These are phyloP conservation scores for Diplotaxis tenuifolia DNA, from an alignment of 345 rosid genomes.

Conservation along the genomic window DNA sequence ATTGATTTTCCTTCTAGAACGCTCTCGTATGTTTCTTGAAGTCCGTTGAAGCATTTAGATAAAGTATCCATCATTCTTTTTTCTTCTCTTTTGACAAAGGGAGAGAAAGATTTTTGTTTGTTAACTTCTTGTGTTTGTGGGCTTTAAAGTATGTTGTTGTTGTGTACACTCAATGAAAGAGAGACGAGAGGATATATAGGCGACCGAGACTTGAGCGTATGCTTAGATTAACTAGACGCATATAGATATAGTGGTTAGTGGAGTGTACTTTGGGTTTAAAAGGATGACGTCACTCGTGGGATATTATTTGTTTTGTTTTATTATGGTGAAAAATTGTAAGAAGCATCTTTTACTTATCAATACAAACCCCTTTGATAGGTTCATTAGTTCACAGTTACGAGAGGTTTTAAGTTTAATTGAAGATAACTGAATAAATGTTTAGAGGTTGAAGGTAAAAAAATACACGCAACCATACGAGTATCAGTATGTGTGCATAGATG, in stretches of 20 bases:
- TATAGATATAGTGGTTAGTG: no score
- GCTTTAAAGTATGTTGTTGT: neutral
- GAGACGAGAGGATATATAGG: constrained; percentile 18
- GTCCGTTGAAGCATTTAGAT: constrained; percentile 32
- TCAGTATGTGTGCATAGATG: neutral
- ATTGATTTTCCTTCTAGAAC: constrained; percentile 16
- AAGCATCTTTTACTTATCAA: neutral
- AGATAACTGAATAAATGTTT: neutral
- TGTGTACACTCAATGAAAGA: neutral
- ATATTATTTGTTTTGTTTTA: neutral
- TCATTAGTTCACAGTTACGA: neutral
- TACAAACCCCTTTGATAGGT: neutral
- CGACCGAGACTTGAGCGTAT: constrained; percentile 19
- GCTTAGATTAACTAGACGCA: neutral
- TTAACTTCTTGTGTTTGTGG: constrained; percentile 5
- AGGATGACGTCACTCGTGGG: constrained; percentile 23
- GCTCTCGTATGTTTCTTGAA: constrained; percentile 23
- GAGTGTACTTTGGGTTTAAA: constrained; percentile 29
- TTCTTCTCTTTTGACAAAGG: neutral
- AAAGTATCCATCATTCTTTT: constrained; percentile 24
- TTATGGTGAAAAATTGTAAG: neutral
- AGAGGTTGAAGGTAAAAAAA: neutral
- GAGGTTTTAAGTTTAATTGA: neutral
- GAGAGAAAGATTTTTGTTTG: neutral
- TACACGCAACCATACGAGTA: neutral